These are phyloP conservation scores for Beverwykella pulmonaria DNA, from an alignment of 495 filamentous ascomycete genomes.

Conservation along the genomic window DNA sequence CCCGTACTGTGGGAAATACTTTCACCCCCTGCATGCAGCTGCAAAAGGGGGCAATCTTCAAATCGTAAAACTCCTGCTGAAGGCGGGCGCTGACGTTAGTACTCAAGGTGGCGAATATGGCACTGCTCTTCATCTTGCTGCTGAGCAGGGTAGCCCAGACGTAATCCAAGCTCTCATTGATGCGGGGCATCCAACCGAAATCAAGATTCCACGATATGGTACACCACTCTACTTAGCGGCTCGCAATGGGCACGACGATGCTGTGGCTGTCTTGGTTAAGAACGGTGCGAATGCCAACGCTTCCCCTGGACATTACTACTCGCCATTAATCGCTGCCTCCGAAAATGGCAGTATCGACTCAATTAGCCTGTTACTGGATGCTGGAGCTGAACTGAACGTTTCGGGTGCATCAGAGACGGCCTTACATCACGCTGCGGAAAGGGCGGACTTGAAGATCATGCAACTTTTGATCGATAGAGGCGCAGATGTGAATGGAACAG, in stretches of 20 bases:
- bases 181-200: background rate
- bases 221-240: background rate
- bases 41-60: background rate
- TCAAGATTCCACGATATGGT: background rate
- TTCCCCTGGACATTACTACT: background rate
- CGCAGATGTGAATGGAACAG: slow-evolving; percentile 22
- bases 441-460: slow-evolving; percentile 5
- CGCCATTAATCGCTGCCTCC: slow-evolving; percentile 1
- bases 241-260: background rate
- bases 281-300: slow-evolving; percentile 18
- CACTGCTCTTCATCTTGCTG: slow-evolving; percentile 2
- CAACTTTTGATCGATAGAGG: slow-evolving; percentile 13
- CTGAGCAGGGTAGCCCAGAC: slow-evolving; percentile 1
- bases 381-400: slow-evolving; percentile 16
- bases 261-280: background rate
- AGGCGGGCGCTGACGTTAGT: slow-evolving; percentile 2
- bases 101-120: slow-evolving; percentile 2
- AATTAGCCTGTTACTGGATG: slow-evolving; percentile 7
- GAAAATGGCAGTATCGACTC: background rate
- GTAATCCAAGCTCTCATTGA: background rate
- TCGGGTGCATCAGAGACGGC: slow-evolving; percentile 31
- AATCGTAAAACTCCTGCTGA: background rate
- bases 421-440: slow-evolving; percentile 17
- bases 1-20: slow-evolving; percentile 5
- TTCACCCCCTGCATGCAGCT: background rate